These are phyloP conservation scores for Barnettozyma hawaiiensis DNA, from an alignment of 1,139 yeast genomes.

Conservation along the genomic window DNA sequence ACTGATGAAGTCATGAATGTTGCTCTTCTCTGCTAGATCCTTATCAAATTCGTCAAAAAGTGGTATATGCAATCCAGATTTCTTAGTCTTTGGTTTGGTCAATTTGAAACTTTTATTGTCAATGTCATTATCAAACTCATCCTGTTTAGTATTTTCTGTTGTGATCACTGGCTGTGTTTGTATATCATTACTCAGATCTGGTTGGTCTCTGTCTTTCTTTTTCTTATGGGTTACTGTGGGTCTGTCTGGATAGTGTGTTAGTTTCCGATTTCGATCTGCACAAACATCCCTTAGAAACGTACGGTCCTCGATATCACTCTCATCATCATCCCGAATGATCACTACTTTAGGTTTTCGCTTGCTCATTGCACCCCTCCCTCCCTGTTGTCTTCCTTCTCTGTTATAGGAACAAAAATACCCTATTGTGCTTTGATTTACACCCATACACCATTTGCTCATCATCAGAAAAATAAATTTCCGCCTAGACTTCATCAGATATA, in stretches of 20 bases:
- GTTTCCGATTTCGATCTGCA: background rate
- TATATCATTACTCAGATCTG: background rate
- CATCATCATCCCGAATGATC: background rate
- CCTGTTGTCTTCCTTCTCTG: background rate
- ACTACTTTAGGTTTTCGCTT: slow-evolving; percentile 18
- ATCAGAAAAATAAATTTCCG: background rate
- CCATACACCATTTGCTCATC: background rate
- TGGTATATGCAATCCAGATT: slow-evolving; percentile 5
- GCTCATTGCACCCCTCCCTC: slow-evolving; percentile 9
- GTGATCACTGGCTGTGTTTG: background rate
- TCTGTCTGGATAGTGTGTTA: background rate
- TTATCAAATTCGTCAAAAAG: slow-evolving; percentile 7
- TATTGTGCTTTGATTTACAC: background rate
- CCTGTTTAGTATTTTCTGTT: background rate
- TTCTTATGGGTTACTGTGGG: background rate
- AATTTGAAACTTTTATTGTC: background rate
- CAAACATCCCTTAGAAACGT: background rate
- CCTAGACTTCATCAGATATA: too few species aligned
- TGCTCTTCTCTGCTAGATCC: background rate
- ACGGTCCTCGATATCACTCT: background rate
- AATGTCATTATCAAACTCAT: background rate
- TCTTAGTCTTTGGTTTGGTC: slow-evolving; percentile 1
- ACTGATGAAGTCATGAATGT: background rate
- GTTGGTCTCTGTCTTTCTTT: background rate
- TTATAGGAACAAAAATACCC: background rate